A percentile compares a stretch with the other conserved stretches of the same genome.
Evolutionary conservation across 2,329 filamentous ascomycete genomes (phyloP).

Genomic region (Sclerotinia glacialis): DNA sequence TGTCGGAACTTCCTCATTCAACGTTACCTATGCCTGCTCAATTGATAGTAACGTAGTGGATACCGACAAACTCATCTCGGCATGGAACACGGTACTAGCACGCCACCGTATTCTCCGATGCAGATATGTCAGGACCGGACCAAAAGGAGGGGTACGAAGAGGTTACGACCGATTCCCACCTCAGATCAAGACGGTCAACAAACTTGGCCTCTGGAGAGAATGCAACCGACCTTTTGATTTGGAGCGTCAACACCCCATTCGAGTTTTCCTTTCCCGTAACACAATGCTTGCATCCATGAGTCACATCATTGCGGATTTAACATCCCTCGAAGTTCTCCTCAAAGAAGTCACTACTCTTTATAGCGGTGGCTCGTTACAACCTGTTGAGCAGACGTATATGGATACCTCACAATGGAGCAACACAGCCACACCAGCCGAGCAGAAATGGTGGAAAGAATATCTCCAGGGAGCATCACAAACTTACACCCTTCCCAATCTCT

Average conservation of each 20-base stretch:
- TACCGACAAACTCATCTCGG: constrained; percentile 24
- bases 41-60: constrained; percentile 23
- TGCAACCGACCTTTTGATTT: constrained; percentile 36
- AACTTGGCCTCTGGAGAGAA: constrained; percentile 25
- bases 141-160: neutral
- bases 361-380: constrained; percentile 16
- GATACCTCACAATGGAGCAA: constrained; percentile 14
- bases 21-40: constrained; percentile 32
- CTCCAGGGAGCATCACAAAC: neutral
- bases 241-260: constrained; percentile 30
- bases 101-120: constrained; percentile 23
- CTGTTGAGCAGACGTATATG: constrained; percentile 14
- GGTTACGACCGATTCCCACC: constrained; percentile 18
- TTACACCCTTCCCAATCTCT: neutral
- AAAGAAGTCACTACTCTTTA: constrained; percentile 34
- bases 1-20: constrained; percentile 33
- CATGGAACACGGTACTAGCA: constrained; percentile 31
- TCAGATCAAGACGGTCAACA: constrained; percentile 11
- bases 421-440: neutral
- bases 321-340: constrained; percentile 36
- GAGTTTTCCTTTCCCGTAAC: constrained; percentile 33
- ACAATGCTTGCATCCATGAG: constrained; percentile 34
- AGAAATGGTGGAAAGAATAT: constrained; percentile 18
- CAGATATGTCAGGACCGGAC: constrained; percentile 19
- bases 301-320: constrained; percentile 41